Base-by-base conservation (phyloP, 192 early-diverging fungal genomes). In the Gryganskiella cystojenkinii region DNA sequence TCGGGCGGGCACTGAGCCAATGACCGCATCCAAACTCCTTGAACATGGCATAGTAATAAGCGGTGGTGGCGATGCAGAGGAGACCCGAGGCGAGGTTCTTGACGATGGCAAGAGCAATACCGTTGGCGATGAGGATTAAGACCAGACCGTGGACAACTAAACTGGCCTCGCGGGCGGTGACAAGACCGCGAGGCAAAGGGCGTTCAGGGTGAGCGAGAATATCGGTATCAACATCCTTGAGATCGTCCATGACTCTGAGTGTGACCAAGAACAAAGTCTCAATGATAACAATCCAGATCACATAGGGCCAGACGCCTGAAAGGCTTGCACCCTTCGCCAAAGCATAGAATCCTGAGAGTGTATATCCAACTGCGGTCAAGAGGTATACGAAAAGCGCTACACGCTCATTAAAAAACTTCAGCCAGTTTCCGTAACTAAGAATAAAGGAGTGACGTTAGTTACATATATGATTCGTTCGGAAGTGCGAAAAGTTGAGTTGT, bases 21-120 rank as follows among this genome's bases (percentile, higher is more conserved):
- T 76, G 73, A 31, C 73, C 73, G 31, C 73, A 76, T 20, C 73
- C 73, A 68, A 76, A 76, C 60, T 76, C 73, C 25, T 76, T 76
- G 54, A 76, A 76, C 73, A 76, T 76, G 49, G 65, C 59, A 14
- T 76, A 76, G 60, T 76, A 76, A 47, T 76, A 76, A 22, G 61
- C n/a, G 22, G 73, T 76, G 40, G 73, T 76, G 28, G 73, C 73
- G 30, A 76, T 61, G 54, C 73, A 76, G 45, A 76, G 65, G 19
- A 76, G 53, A 20, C 73, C 65, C 30, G 64, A 76, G n/a, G 73
- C 73, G n/a, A 76, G 59, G 57, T 68, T 76, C 57, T 76, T 59
- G 55, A 76, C 73, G 24, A 57, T 43, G 2, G 73, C 73, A 1
- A 76, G 59, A 0, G 53, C 65, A 22, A 76, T 64, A 11, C 73